Evolutionary conservation across 306 rosid genomes (phyloP), one percentile per base, ranked within the genome.

Genomic region (Vicia villosa): DNA sequence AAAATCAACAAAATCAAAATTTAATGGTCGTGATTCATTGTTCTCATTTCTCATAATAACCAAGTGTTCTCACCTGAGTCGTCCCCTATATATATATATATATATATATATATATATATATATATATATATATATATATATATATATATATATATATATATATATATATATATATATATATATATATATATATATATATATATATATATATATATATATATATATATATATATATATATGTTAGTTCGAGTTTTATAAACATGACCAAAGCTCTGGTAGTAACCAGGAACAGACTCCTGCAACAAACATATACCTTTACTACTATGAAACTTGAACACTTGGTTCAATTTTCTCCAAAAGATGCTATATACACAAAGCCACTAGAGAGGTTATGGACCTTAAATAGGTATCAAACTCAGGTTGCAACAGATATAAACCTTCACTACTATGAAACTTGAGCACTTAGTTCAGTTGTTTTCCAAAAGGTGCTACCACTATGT

Each of bases 301-400:
- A 68, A 68, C 61, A 51, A 20, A 32, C 9, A 46, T 19, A 59
- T 30, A 60, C 60, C 49, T 3, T 40, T 24, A 63, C 65, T 63
- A 8, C 11, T 11, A 30, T 22, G 32, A 73, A 73, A 37, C 20
- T 63, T 36, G 43, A 41, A 15, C 45, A 34, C 38, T 34, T 34
- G 7, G 38, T 34, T 34, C 10, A 63, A 56, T 40, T 49, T 36
- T 41, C 42, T 70, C 50, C 68, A 42, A 63, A 45, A 15, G 8
- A 32, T 8, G 45, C 40, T 66, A 56, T 43, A 22, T 70, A 64
- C 77, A 56, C 37, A 38, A 63, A 36, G 40, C 17, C 28, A 63
- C 45, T 26, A 41, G 20, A 63, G 20, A 56, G 15, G 46, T 50
- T 26, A n/a, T n/a, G n/a, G n/a, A n/a, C n/a, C n/a, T n/a, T n/a